A percentile compares a stretch with the other conserved stretches of the same genome.
phyloP scores from a whole-genome alignment of 768 basidiomycete species.

The Collybia nuda region DNA sequence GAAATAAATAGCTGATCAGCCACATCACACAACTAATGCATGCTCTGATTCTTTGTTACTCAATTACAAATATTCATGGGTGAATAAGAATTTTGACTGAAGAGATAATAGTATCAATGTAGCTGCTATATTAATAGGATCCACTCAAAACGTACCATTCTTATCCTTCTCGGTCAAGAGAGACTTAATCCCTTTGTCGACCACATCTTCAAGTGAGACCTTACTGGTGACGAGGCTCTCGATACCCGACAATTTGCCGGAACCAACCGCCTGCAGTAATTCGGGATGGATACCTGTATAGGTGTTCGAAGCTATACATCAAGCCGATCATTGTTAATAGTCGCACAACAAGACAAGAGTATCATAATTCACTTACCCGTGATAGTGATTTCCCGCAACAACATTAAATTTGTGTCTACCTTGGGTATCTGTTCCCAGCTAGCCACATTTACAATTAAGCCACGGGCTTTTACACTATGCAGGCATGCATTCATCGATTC shows the following conservation, averaged over 20 bases:
- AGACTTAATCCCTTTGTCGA: conserved; percentile 39
- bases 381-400: conserved; percentile 35
- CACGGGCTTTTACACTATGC: conserved; percentile 32
- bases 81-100: conserved; percentile 39
- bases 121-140: not conserved
- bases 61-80: too few relatives aligned
- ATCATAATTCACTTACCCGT: conserved; percentile 25
- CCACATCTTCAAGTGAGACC: conserved; percentile 39
- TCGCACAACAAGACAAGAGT: too few relatives aligned
- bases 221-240: conserved; percentile 41
- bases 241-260: conserved; percentile 36
- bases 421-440: conserved; percentile 37
- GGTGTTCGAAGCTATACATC: conserved; percentile 28
- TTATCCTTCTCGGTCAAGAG: conserved; percentile 38
- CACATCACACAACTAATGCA: too few relatives aligned
- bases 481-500: conserved; percentile 35
- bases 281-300: conserved; percentile 39
- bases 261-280: conserved; percentile 35
- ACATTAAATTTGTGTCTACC: conserved; percentile 34
- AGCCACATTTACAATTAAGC: conserved; percentile 40
- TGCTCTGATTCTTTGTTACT: too few relatives aligned
- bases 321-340: too few relatives aligned
- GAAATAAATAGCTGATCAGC: too few relatives aligned
- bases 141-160: conserved; percentile 41
- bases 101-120: not conserved